Percentiles rank a stretch among this genome's conserved stretches.
Conservation (phyloP, 352 stramenopile genomes). For the Phytopythium litorale region DNA sequence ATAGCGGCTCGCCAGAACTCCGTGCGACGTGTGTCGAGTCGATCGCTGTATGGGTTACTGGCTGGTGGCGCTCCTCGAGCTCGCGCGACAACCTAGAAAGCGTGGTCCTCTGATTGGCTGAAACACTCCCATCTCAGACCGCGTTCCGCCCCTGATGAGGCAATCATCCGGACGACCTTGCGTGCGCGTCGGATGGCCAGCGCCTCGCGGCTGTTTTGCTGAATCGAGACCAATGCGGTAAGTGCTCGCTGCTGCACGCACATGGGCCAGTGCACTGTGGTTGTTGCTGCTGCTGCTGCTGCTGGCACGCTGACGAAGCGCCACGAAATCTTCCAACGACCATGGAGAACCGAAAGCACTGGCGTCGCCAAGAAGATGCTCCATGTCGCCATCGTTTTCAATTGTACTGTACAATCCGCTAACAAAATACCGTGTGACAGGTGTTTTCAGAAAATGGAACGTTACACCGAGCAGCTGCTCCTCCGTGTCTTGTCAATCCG, state of each 20-base stretch:
- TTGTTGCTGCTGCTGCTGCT: no score
- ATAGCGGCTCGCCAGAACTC: neutral
- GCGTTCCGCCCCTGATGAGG: neutral
- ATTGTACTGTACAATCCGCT: neutral
- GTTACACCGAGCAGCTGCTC: constrained; percentile 7
- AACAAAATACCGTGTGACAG: neutral
- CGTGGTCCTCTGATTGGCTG: neutral
- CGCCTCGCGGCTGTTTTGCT: neutral
- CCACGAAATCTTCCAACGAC: no score
- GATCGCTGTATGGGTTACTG: no score
- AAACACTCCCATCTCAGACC: neutral
- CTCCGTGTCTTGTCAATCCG: constrained; percentile 6
- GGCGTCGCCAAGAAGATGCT: no score
- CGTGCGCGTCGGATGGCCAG: neutral
- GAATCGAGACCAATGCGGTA: neutral
- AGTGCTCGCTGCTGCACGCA: no score
- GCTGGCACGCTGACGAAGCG: no score
- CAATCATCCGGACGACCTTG: neutral
- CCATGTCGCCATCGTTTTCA: neutral
- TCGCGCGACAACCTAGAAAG: neutral
- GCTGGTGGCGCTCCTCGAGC: no score
- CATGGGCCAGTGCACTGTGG: no score
- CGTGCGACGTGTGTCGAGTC: no score
- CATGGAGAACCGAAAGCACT: no score
- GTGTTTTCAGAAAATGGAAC: constrained; percentile 1